Base-by-base conservation (phyloP, 2,329 filamentous ascomycete genomes). In the Zasmidium cellare region DNA sequence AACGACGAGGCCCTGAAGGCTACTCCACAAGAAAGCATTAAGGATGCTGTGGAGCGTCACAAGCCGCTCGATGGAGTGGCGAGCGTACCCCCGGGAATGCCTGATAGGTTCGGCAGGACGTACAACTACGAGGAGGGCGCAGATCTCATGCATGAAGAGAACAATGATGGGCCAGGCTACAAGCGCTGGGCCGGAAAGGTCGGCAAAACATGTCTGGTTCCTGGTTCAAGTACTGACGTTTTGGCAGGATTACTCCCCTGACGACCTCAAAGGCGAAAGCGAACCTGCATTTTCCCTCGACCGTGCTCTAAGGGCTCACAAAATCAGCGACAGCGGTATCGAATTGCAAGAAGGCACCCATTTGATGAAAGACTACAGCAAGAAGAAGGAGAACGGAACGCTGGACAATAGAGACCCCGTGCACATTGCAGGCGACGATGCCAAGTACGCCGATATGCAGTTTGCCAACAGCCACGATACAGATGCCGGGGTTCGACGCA, bases 51-150 rank as follows among this genome's bases (percentile, higher is more conserved):
- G 1, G 74, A 80, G 28, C 85, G 80, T 63, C 90, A 94, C 69
- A 84, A 89, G 14, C 93, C 93, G 0, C 79, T 97, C 0, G 90
- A 96, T 69, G 92, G 92, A 2, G 88, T 87, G 0, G 89, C 92
- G 1, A 79, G 79, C 18, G 83, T 94, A n/a, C 90, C 92, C 1
- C 86, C 89, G 0, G 92, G 92, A 20, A 76, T 82, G 65, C 75
- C 76, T 1, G 92, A 96, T 71, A 75, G 82, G 18, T 80, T 84
- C 55, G 92, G 92, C 2, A 82, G 85, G 53, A 77, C 82, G 11
- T 90, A 96, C 79, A 65, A 87, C 24, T 97, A 97, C 68, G 80
- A 91, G 67, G 92, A 97, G 69, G 92, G 92, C n/a, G 82, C 87
- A 1, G 91, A 96, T 69, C 79, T 96, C 71, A 92, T 92, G 88